Percentiles rank a stretch among this genome's conserved stretches.
Evolutionary conservation across 2,329 filamentous ascomycete genomes (phyloP).

Genomic region (Fusarium sp.): DNA sequence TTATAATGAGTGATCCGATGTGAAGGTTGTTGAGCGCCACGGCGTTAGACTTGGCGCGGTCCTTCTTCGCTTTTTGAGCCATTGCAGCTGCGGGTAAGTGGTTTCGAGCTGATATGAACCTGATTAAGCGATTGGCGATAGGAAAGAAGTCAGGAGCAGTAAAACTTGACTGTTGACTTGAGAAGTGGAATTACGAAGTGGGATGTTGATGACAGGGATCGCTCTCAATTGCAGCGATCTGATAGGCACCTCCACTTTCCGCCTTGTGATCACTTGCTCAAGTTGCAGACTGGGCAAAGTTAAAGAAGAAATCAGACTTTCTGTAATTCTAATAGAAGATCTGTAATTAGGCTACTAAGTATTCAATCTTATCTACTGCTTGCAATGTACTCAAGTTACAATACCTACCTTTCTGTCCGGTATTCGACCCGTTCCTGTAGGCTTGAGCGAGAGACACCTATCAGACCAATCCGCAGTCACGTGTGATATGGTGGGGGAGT

Average conservation of each 20-base stretch:
- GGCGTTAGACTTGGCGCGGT: slow-evolving; percentile 81
- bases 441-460: neutral
- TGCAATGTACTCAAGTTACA: too few relatives aligned
- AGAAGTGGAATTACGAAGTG: slow-evolving; percentile 34
- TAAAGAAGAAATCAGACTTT: too few relatives aligned
- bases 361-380: too few relatives aligned
- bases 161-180: slow-evolving; percentile 2
- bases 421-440: neutral
- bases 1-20: slow-evolving; percentile 78
- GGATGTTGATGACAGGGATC: slow-evolving; percentile 15
- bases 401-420: neutral
- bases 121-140: neutral
- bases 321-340: too few relatives aligned
- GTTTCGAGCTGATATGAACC: neutral
- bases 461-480: slow-evolving; percentile 3
- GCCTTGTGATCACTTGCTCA: neutral
- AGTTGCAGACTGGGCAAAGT: neutral
- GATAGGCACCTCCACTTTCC: slow-evolving; percentile 38
- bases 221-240: slow-evolving; percentile 21
- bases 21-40: slow-evolving; percentile 85
- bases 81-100: slow-evolving; percentile 54
- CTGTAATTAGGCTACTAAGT: too few relatives aligned
- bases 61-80: slow-evolving; percentile 75
- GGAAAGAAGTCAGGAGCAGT: neutral
- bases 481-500: neutral